Conservation (phyloP, 2,329 filamentous ascomycete species). For the Cladosporium sp. region DNA sequence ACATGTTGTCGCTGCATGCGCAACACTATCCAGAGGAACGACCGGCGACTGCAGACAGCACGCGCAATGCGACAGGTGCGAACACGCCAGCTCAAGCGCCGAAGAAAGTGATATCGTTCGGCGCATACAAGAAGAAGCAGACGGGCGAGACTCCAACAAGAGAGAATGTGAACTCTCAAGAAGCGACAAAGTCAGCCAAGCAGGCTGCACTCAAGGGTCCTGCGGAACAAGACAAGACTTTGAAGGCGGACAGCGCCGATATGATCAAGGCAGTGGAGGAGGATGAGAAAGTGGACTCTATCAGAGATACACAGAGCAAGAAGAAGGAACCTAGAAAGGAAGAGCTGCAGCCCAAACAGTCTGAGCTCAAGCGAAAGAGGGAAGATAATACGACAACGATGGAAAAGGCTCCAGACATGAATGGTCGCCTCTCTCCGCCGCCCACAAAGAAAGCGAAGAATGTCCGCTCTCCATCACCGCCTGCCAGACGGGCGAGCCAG, state of each 20-base stretch:
- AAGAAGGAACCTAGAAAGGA: conserved; percentile 3
- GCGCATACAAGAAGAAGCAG: conserved; percentile 55
- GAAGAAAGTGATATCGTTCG: conserved; percentile 61
- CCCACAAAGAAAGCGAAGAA: neutral
- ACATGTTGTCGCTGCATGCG: conserved; percentile 26
- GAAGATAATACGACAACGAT: conserved; percentile 6
- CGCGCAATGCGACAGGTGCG: conserved; percentile 7
- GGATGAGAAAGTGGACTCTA: conserved; percentile 16
- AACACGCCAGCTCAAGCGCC: conserved; percentile 24
- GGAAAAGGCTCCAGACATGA: conserved; percentile 1
- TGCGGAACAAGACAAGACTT: conserved; percentile 26
- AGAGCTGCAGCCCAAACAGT: conserved; percentile 14
- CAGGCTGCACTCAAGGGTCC: conserved; percentile 30
- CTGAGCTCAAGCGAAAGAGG: conserved; percentile 27
- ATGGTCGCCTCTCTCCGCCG: neutral
- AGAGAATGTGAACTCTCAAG: neutral
- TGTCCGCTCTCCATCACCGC: conserved; percentile 3
- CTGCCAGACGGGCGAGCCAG: conserved; percentile 10
- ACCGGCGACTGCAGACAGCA: conserved; percentile 29
- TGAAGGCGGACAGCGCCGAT: conserved; percentile 26
- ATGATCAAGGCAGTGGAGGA: conserved; percentile 26
- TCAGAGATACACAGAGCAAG: conserved; percentile 8
- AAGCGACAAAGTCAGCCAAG: conserved; percentile 18
- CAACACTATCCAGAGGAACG: conserved; percentile 24
- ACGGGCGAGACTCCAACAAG: conserved; percentile 33